Base-by-base conservation (phyloP, 192 early-diverging fungal species). In the Linderina pennispora region DNA sequence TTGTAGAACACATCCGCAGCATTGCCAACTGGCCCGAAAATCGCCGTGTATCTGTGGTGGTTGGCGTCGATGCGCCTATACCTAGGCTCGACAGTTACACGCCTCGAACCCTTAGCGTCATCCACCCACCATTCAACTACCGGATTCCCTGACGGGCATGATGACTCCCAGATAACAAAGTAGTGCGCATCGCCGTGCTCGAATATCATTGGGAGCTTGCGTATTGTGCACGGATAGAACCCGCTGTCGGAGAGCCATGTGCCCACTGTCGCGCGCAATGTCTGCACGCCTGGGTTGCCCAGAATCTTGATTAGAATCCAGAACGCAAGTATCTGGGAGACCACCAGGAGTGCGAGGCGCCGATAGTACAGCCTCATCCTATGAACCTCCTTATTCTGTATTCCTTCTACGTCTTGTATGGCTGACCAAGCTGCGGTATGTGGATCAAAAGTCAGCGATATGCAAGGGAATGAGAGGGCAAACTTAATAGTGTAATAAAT, bases 91-190 rank as follows among this genome's bases (percentile, higher is more conserved):
- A 56, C 33, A 44, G 17, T 40, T 31, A 56, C 45, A 6, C 20
- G 44, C 36, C 21, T 34, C 1, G 38, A 3, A 18, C 7, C 36
- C n/a, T 15, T 20, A n/a, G 4, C 23, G 11, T 13, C 17, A 31
- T 61, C 56, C 0, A 25, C 13, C 68, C 61, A 65, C 68, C 68
- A 72, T 20, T 72, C 58, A 3, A 72, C 33, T 10, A 55, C 17
- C 4, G 54, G 50, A 11, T 40, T 21, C 18, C 40, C 35, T 4
- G 45, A 42, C 3, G 41, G 26, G 25, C 68, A 72, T 1, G 57
- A 52, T 2, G 62, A 65, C 37, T 72, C 68, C 68, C 68, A 72
- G 9, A 65, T 53, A 11, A 72, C 43, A 25, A 65, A 72, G 34
- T 65, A 64, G 54, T 61, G 41, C 37, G 17, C 23, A 34, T 61